Evolutionary conservation across 2,329 filamentous ascomycete species (phyloP).

Genomic region (Botrytis galanthina): DNA sequence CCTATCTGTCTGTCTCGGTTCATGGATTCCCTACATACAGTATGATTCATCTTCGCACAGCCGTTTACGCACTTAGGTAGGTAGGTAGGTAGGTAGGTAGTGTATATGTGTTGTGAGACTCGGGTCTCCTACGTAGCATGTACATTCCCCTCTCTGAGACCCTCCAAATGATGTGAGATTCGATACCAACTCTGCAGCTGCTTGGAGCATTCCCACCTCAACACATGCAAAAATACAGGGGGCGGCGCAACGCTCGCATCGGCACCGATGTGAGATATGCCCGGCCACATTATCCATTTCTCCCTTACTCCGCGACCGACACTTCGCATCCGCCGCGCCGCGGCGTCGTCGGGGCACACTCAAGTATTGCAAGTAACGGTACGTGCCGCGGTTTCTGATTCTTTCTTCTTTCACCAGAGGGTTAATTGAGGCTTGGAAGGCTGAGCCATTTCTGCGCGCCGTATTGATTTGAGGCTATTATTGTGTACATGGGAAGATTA

Average conservation of each 20-base stretch:
- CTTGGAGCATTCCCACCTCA: not conserved
- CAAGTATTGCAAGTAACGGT: not conserved
- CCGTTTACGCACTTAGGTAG: not conserved
- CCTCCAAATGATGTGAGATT: not conserved
- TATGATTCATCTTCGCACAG: not conserved
- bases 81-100: not conserved
- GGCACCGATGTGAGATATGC: not conserved
- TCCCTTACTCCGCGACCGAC: conserved; percentile 2
- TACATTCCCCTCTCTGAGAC: not conserved
- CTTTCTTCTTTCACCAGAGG: not conserved
- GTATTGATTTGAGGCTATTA: not conserved
- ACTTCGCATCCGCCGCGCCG: not conserved
- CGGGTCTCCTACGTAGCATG: not conserved
- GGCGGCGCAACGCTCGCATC: not conserved
- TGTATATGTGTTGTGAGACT: not conserved
- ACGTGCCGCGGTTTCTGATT: not conserved
- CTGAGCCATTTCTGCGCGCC: not conserved
- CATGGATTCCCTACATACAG: not conserved
- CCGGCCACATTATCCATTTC: not conserved
- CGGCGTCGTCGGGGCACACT: not conserved
- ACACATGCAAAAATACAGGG: not conserved
- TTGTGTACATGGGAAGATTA: not conserved
- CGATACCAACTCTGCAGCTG: not conserved
- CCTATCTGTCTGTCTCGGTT: not conserved
- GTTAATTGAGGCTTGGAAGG: not conserved